A percentile compares a stretch with the other conserved stretches of the same genome.
phyloP scores from a whole-genome alignment of 1,284 basidiomycete genomes.

The Cutaneotrichosporon sp. region DNA sequence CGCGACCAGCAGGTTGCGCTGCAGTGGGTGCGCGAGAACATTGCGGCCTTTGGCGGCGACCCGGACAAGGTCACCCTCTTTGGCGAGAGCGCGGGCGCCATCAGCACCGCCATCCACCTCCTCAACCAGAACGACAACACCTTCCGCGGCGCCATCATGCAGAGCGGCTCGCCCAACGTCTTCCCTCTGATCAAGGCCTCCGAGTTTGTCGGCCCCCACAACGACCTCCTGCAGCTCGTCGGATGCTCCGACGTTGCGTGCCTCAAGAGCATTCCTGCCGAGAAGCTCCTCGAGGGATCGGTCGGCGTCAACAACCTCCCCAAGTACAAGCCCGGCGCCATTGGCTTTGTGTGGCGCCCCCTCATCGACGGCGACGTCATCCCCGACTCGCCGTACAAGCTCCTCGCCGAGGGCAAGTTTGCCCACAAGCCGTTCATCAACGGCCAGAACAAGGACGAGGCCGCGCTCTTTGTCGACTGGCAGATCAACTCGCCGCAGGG shows the following conservation, averaged over 20 bases:
- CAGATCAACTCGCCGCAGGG: too few species aligned
- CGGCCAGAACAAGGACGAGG: conserved; percentile 50
- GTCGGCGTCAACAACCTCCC: background rate
- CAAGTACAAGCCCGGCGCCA: background rate
- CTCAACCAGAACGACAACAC: conserved; percentile 37
- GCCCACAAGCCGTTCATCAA: conserved; percentile 50
- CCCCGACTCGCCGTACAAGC: conserved; percentile 38
- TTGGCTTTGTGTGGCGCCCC: conserved; percentile 22
- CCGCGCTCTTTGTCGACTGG: conserved; percentile 23
- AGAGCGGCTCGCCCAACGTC: conserved; percentile 48
- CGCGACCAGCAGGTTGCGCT: conserved; percentile 56
- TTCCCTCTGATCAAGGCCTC: conserved; percentile 30
- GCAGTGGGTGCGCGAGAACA: conserved; percentile 57
- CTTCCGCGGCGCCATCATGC: conserved; percentile 53
- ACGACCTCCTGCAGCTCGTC: conserved; percentile 9
- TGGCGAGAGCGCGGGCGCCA: conserved; percentile 53
- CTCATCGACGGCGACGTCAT: conserved; percentile 50
- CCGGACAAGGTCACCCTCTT: conserved; percentile 50
- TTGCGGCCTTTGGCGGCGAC: conserved; percentile 58
- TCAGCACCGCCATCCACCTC: conserved; percentile 41
- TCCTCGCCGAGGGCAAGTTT: conserved; percentile 42
- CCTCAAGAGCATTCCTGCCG: conserved; percentile 36
- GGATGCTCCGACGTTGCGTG: conserved; percentile 33
- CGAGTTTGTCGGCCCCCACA: conserved; percentile 40
- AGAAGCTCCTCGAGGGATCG: conserved; percentile 34